Evolutionary conservation across 805 yeast species (phyloP).

Genomic region (Candida stauntonica): DNA sequence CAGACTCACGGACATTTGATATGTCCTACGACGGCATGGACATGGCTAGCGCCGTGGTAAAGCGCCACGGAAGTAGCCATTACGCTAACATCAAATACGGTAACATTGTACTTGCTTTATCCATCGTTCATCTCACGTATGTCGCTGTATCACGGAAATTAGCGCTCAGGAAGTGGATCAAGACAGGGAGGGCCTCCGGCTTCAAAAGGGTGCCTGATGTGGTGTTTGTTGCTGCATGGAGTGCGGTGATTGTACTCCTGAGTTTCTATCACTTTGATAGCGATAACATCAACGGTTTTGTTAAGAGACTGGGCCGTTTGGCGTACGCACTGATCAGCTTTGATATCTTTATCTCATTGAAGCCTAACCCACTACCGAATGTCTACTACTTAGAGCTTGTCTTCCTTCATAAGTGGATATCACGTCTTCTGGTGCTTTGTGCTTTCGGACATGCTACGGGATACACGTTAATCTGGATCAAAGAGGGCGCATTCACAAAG

Average conservation of each 20-base stretch:
- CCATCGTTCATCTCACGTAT: conserved; percentile 36
- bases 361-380: conserved; percentile 48
- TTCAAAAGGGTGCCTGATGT: conserved; percentile 33
- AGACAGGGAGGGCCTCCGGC: conserved; percentile 36
- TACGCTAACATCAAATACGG: conserved; percentile 59
- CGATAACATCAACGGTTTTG: conserved; percentile 32
- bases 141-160: conserved; percentile 32
- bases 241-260: conserved; percentile 28
- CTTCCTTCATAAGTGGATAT: conserved; percentile 66
- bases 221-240: conserved; percentile 34
- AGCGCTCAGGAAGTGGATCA: conserved; percentile 34
- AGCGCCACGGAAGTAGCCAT: conserved; percentile 52
- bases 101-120: conserved; percentile 40
- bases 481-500: conserved; percentile 33
- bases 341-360: conserved; percentile 48
- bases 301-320: conserved; percentile 60
- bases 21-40: no score
- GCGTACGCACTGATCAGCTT: conserved; percentile 56
- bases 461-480: conserved; percentile 45
- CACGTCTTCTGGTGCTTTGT: conserved; percentile 47
- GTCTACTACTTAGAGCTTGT: conserved; percentile 51
- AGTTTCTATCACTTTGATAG: conserved; percentile 33
- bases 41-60: conserved; percentile 9
- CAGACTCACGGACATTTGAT: no score
- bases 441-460: conserved; percentile 50